Evolutionary conservation across 2,329 filamentous ascomycete genomes (phyloP), one percentile per base, ranked within the genome.

Genomic region (Pseudogymnoascus sp.): DNA sequence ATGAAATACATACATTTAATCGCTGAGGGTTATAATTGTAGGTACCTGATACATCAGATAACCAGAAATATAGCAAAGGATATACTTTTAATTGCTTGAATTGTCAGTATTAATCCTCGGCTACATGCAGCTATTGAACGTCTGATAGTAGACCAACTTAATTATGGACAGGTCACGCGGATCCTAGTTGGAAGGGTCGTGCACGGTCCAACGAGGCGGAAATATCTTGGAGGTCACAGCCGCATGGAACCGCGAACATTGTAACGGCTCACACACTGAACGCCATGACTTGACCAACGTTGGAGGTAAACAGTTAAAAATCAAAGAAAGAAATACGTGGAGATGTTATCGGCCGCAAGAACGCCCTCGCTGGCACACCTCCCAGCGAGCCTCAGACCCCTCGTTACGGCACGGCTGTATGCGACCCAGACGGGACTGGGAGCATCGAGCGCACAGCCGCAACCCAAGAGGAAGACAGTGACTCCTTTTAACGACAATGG

Each of bases 401-500:
- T 78, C 42, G 64, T 79, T 47, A 67, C 74, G 35, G 74, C 75
- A 65, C 81, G 84, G 70, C 73, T 76, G 61, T 88, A 87, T 76
- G 82, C 86, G 65, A 86, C 85, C 1, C 50, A 87, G 60, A 82
- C 78, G 64, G 77, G 77, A 65, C 68, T 80, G 66, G 65, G 73
- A 62, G 68, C 73, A 19, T 70, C 70, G 14, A 71, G 64, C 61
- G 65, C 73, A 35, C 64, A 70, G 38, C 66, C 70, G 61, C 66
- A 70, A 21, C 68, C 80, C 11, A 83, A 81, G 67, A 82, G 90
- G 62, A 86, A 83, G 71, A 81, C 86, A 40, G 86, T 97, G 26
- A 96, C 92, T 0, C 84, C 93, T 0, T 87, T 93, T 71, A 95
- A 91, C 70, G 93, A 97, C 70, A 89, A 91, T 71, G 93, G 93